A percentile compares a stretch with the other conserved stretches of the same genome.
These are phyloP conservation scores for Achaetomium macrosporum DNA, from an alignment of 2,329 filamentous ascomycete species.

Conservation along the genomic window DNA sequence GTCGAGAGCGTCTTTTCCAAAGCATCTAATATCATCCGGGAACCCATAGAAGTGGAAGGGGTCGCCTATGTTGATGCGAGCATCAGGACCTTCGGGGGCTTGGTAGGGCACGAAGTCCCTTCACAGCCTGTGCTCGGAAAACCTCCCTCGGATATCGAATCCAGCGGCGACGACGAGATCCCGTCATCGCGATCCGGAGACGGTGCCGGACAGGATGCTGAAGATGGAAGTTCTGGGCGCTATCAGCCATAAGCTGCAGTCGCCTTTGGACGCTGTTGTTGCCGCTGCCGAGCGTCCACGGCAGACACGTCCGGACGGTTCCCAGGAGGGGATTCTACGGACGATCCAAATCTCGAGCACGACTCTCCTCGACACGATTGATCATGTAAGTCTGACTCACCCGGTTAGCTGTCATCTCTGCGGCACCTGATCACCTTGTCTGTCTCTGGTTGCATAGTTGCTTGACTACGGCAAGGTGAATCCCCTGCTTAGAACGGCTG, in stretches of 20 bases:
- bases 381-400: conserved; percentile 43
- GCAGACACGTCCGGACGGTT: conserved; percentile 43
- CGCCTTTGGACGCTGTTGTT: conserved; percentile 55
- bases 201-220: background rate
- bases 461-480: conserved; percentile 15
- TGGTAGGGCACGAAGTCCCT: conserved; percentile 22
- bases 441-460: too few relatives aligned
- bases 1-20: conserved; percentile 24
- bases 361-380: conserved; percentile 48
- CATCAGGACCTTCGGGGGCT: conserved; percentile 27
- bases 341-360: conserved; percentile 47
- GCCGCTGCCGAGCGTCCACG: conserved; percentile 48
- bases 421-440: too few relatives aligned
- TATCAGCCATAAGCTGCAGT: conserved; percentile 56
- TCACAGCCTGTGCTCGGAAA: conserved; percentile 3
- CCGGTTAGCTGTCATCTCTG: conserved; percentile 7
- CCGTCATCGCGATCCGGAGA: too few relatives aligned
- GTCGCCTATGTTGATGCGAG: conserved; percentile 32
- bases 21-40: conserved; percentile 38
- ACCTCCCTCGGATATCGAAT: conserved; percentile 12
- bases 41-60: conserved; percentile 39
- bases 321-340: conserved; percentile 42
- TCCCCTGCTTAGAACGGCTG: background rate
- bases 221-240: conserved; percentile 55
- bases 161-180: conserved; percentile 18